Evolutionary conservation across 305 asterid species (phyloP).

Genomic region (Solanum chacoense): DNA sequence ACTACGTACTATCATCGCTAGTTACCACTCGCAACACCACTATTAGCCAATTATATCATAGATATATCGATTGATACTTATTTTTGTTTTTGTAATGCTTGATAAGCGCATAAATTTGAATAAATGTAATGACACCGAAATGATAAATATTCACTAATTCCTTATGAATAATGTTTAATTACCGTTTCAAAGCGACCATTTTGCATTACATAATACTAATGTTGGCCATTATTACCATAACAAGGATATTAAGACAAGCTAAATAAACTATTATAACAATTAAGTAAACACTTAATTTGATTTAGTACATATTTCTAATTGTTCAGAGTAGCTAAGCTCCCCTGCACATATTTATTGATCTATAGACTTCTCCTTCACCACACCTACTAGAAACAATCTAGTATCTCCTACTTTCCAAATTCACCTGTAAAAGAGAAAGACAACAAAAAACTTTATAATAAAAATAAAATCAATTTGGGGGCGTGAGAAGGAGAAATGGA

Average conservation of each 20-base stretch:
- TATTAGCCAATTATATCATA: background rate
- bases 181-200: background rate
- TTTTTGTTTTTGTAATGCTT: background rate
- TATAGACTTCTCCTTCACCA: background rate
- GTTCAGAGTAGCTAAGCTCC: background rate
- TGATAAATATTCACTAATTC: background rate
- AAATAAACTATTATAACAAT: background rate
- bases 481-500: background rate
- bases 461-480: no score
- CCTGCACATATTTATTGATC: background rate
- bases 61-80: background rate
- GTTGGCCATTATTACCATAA: background rate
- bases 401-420: background rate
- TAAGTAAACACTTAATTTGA: background rate
- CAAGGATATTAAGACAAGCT: background rate
- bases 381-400: background rate
- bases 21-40: background rate
- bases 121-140: background rate
- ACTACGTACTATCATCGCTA: background rate
- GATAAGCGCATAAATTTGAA: background rate
- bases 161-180: no score
- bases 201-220: background rate
- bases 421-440: background rate
- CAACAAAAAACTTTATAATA: fast-evolving
- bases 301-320: background rate